phyloP scores from a whole-genome alignment of 2,329 filamentous ascomycete species.

The Pezicula radicicola region DNA sequence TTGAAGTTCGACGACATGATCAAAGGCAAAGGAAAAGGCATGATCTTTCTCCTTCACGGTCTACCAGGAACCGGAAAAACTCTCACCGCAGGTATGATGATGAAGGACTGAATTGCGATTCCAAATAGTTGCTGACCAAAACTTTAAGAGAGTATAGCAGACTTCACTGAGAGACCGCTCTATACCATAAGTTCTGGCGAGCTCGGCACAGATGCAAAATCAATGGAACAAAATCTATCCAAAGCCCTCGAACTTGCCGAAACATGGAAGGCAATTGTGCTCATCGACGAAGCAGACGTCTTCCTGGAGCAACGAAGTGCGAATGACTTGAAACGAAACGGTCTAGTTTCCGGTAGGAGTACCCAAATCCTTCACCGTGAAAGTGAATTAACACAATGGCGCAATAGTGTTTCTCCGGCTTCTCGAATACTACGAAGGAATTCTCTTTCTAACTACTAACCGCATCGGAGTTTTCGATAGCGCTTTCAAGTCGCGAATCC shows the following conservation, averaged over 20 bases:
- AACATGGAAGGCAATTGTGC: neutral
- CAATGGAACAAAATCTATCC: neutral
- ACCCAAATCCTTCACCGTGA: neutral
- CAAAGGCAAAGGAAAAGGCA: constrained; percentile 11
- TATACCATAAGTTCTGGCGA: constrained; percentile 60
- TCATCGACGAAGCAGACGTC: constrained; percentile 1
- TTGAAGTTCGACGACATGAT: constrained; percentile 22
- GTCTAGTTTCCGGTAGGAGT: constrained; percentile 5
- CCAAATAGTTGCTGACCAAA: too few relatives aligned
- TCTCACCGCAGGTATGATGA: constrained; percentile 23
- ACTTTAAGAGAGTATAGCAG: constrained; percentile 56
- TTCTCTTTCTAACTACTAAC: constrained; percentile 36
- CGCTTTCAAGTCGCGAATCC: constrained; percentile 31
- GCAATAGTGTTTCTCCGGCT: constrained; percentile 27
- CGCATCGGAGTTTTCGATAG: constrained; percentile 32
- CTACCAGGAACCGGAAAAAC: constrained; percentile 6
- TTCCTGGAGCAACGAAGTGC: neutral
- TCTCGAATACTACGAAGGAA: constrained; percentile 35
- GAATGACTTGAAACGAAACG: neutral
- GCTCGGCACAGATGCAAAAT: constrained; percentile 43
- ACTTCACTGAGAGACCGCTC: constrained; percentile 43
- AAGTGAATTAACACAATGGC: neutral
- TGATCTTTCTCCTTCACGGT: constrained; percentile 8
- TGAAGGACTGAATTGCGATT: too few relatives aligned
- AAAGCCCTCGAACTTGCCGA: constrained; percentile 41